These are phyloP conservation scores for Ascochyta fabae DNA, from an alignment of 2,329 filamentous ascomycete genomes.

Conservation along the genomic window DNA sequence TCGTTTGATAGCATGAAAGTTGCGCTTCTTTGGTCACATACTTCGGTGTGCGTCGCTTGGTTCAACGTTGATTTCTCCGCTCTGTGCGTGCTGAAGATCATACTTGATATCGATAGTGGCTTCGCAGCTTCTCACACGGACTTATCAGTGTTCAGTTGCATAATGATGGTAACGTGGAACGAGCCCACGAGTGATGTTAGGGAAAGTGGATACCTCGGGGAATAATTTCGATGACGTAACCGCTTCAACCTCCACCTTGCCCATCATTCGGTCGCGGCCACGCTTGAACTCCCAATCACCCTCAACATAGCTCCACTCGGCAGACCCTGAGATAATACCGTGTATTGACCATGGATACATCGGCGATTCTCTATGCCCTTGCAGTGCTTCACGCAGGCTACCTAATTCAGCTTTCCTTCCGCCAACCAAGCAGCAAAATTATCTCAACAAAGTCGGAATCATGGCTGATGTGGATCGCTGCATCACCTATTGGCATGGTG, in stretches of 20 bases:
- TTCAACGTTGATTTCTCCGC: too few species aligned
- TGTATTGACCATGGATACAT: background rate
- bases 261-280: background rate
- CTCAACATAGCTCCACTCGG: too few species aligned
- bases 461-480: conserved; percentile 15
- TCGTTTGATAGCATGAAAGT: too few species aligned
- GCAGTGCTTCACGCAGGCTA: conserved; percentile 17
- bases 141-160: too few species aligned
- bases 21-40: too few species aligned
- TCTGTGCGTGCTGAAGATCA: too few species aligned
- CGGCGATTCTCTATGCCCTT: conserved; percentile 5
- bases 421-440: conserved; percentile 20
- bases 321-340: background rate
- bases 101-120: too few species aligned
- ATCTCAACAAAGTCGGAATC: conserved; percentile 14
- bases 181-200: too few species aligned
- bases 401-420: conserved; percentile 20
- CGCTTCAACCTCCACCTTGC: background rate
- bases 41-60: too few species aligned
- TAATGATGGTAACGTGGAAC: too few species aligned
- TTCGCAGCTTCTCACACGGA: too few species aligned
- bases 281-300: background rate
- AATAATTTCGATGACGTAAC: background rate
- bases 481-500: conserved; percentile 10
- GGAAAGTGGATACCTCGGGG: too few species aligned